Conservation (phyloP, 441 rosid species). For the Adansonia rubrostipa region DNA sequence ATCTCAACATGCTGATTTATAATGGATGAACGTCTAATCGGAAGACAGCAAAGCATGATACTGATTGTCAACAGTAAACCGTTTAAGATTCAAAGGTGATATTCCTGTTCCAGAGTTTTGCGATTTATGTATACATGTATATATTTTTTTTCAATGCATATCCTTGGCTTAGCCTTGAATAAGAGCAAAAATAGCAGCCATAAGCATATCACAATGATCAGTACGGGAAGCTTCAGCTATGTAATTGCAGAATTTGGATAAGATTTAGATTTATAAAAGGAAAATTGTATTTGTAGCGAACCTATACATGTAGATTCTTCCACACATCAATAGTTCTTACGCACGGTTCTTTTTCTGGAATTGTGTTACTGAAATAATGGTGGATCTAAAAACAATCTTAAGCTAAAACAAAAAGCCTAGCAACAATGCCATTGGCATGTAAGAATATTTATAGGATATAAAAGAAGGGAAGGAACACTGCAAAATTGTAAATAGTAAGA, state of each 20-base stretch:
- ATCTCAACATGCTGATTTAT: not conserved
- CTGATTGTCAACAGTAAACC: no score
- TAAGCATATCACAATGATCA: not conserved
- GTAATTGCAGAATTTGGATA: not conserved
- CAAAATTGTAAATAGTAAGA: not conserved
- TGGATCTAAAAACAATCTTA: not conserved
- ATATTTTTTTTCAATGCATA: no score
- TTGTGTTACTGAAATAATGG: not conserved
- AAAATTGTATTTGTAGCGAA: not conserved
- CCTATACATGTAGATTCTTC: not conserved
- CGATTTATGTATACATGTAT: not conserved
- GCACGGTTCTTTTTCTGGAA: not conserved
- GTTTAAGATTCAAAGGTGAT: no score
- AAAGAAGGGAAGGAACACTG: not conserved
- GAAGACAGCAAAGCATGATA: not conserved
- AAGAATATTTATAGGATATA: no score
- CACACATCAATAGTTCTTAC: not conserved
- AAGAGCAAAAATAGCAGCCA: not conserved
- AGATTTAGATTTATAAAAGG: not conserved
- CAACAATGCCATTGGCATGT: not conserved
- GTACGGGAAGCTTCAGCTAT: not conserved
- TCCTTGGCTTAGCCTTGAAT: not conserved
- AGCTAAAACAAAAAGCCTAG: not conserved
- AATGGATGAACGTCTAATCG: not conserved
- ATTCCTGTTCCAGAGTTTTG: no score